These are phyloP conservation scores for Stagonosporopsis cucurbitacearum DNA, from an alignment of 2,329 filamentous ascomycete genomes.

Conservation along the genomic window DNA sequence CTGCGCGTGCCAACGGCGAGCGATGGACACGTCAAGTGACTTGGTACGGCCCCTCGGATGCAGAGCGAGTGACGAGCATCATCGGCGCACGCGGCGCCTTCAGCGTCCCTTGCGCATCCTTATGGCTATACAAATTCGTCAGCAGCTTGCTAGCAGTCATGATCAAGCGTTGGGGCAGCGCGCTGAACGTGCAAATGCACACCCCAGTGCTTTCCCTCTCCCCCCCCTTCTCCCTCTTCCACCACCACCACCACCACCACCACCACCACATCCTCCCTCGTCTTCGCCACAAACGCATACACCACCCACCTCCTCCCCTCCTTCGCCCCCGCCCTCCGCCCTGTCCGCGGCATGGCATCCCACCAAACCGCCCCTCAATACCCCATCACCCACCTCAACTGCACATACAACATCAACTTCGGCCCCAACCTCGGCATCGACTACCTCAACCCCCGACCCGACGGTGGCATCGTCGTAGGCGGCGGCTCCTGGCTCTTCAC, in stretches of 20 bases:
- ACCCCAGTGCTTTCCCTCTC: constrained; percentile 24
- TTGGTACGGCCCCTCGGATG: constrained; percentile 14
- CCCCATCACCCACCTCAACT: constrained; percentile 27
- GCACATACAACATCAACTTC: constrained; percentile 39
- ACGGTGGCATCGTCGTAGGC: constrained; percentile 23
- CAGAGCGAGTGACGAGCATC: constrained; percentile 29
- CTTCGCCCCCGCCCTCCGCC: constrained; percentile 48
- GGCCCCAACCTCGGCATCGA: constrained; percentile 10
- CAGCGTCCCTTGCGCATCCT: constrained; percentile 22
- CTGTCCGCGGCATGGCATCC: constrained; percentile 40
- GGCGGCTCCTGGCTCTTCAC: constrained; percentile 50
- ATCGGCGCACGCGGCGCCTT: constrained; percentile 28
- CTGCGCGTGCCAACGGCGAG: constrained; percentile 12
- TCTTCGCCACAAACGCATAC: constrained; percentile 41
- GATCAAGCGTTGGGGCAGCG: constrained; percentile 16
- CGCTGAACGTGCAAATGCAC: constrained; percentile 35
- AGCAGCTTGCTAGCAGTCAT: constrained; percentile 27
- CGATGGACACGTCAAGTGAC: constrained; percentile 26
- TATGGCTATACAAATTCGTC: constrained; percentile 43
- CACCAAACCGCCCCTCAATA: constrained; percentile 20
- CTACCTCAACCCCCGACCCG: constrained; percentile 23
- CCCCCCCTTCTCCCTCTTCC: background rate
- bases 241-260: constrained; percentile 23
- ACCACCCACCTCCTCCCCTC: constrained; percentile 37
- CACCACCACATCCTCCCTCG: constrained; percentile 21